phyloP scores from a whole-genome alignment of 73 alveolate genomes.

The Strombidium stylifer region DNA sequence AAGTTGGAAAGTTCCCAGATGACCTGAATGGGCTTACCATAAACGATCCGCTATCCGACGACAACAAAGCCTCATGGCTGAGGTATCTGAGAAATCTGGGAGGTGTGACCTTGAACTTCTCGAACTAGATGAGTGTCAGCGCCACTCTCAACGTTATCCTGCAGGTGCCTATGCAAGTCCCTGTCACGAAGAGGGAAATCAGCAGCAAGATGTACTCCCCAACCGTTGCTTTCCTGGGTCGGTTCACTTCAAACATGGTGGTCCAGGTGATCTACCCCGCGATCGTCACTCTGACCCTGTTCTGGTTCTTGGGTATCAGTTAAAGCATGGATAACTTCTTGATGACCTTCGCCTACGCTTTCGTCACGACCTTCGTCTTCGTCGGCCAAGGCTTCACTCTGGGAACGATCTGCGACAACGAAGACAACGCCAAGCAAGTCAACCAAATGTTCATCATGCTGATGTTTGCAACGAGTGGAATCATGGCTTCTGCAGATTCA shows the following conservation, averaged over 20 bases:
- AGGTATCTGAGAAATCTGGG: not conserved
- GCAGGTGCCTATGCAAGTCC: slow-evolving; percentile 10
- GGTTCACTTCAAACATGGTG: not conserved
- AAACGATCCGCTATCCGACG: too few relatives aligned
- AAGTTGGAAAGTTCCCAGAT: not conserved
- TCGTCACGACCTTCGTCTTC: slow-evolving; percentile 6
- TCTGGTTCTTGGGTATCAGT: slow-evolving; percentile 2
- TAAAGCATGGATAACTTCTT: slow-evolving; percentile 9
- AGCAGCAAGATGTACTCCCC: not conserved
- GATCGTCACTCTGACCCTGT: slow-evolving; percentile 9
- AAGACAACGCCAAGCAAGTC: too few relatives aligned
- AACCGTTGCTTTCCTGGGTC: not conserved
- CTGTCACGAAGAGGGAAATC: not conserved
- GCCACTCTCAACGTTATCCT: not conserved
- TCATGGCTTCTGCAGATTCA: too few relatives aligned
- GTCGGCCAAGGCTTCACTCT: too few relatives aligned
- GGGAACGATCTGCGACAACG: too few relatives aligned
- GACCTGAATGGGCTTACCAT: too few relatives aligned
- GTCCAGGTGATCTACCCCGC: slow-evolving; percentile 12
- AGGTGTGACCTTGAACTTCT: not conserved
- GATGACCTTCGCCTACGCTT: not conserved
- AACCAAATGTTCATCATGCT: too few relatives aligned
- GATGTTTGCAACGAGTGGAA: too few relatives aligned
- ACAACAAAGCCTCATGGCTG: not conserved
- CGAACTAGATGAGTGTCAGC: not conserved